Evolutionary conservation across 2,329 filamentous ascomycete genomes (phyloP).

Genomic region (Diaporthe amygdali): DNA sequence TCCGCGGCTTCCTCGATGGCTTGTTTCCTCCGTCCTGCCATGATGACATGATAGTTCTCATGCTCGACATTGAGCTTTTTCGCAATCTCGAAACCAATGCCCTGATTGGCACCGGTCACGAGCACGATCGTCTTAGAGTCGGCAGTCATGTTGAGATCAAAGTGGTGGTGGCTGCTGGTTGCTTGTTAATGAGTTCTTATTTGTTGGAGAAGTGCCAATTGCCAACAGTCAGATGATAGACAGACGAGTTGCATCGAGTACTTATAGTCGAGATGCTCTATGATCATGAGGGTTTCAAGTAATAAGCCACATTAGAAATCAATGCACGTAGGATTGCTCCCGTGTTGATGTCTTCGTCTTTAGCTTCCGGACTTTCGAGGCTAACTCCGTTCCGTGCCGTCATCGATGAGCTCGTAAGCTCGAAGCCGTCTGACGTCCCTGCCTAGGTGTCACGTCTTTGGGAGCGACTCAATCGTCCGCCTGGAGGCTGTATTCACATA

Average conservation of each 20-base stretch:
- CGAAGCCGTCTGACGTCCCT: background rate
- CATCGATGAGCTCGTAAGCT: background rate
- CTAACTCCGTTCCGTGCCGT: background rate
- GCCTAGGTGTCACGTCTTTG: background rate
- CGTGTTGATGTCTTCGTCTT: background rate
- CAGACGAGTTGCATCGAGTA: background rate
- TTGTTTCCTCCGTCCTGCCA: slow-evolving; percentile 41
- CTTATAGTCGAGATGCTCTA: background rate
- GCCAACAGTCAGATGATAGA: background rate
- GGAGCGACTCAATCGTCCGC: background rate
- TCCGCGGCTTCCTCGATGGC: slow-evolving; percentile 41
- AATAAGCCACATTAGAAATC: background rate
- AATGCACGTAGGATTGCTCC: background rate
- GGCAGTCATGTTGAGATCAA: slow-evolving; percentile 1
- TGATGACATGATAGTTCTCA: slow-evolving; percentile 43
- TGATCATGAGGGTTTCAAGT: background rate
- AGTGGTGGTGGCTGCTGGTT: background rate
- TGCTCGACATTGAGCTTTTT: slow-evolving; percentile 43
- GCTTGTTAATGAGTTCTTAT: background rate
- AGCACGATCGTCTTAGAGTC: slow-evolving; percentile 32
- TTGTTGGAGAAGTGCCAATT: background rate
- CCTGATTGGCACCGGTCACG: slow-evolving; percentile 47
- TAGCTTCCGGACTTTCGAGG: background rate
- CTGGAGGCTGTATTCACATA: background rate
- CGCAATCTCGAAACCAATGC: slow-evolving; percentile 47